Base-by-base conservation (phyloP, 805 yeast genomes). In the Kockiozyma suomiensis region DNA sequence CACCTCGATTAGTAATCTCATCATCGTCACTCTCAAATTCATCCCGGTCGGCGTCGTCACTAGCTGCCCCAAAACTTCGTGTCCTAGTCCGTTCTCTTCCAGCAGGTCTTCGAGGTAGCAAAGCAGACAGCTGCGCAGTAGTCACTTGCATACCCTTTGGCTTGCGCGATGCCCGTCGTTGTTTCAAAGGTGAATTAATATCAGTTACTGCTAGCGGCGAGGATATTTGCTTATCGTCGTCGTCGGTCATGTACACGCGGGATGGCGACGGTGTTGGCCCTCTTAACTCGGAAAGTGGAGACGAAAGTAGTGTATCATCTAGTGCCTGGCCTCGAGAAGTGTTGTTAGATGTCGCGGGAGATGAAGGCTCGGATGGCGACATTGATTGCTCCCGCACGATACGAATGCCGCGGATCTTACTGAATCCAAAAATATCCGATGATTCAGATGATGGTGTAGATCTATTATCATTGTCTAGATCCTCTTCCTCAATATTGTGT, bases 401-500 rank as follows among this genome's bases (percentile, higher is more conserved):
- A 8, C 56, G 46, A 8, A 59, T 13, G 15, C 64, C 64, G 23
- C 55, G 50, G 21, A 60, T 60, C 37, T 60, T 48, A 33, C 19
- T 35, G 30, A 60, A 60, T n/a, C 64, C 64, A 46, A 60, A 60
- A 8, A 61, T 57, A 43, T 59, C 63, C 4, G 62, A 58, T 13
- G 59, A 58, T 28, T 54, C 51, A n/a, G 62, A 58, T 0, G 54
- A 50, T 5, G 51, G 38, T 7, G 25, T 33, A 13, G 58, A 32
- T 21, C 23, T 17, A 40, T 42, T 37, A 23, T 58, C 58, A 10
- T 30, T 32, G 28, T 41, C 58, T 25, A 30, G 25, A 19, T 58
- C 59, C 28, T 21, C 61, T 38, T 41, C 42, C 25, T 28, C 25
- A 4, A 2, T 4, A 13, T 33, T 4, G n/a, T n/a, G n/a, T n/a